Evolutionary conservation across 768 basidiomycete genomes (phyloP).

Genomic region (Serpula lacrymans): DNA sequence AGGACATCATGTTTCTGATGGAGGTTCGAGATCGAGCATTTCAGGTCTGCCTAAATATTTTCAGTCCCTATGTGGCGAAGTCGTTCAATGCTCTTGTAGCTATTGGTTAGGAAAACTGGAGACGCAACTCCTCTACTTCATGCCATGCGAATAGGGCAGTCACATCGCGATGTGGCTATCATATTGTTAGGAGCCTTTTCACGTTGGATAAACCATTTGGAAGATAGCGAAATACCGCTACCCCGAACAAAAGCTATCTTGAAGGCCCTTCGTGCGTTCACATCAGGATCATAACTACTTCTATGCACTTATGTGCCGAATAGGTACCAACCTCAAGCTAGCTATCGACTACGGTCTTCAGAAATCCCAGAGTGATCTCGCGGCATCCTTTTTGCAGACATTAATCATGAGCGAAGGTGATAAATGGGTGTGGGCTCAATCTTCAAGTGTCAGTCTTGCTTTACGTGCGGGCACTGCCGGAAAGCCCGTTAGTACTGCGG

Average conservation of each 20-base stretch:
- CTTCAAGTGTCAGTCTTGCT: slow-evolving; percentile 64
- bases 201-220: slow-evolving; percentile 85
- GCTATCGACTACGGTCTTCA: slow-evolving; percentile 89
- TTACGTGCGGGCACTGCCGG: slow-evolving; percentile 64
- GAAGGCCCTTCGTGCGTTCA: slow-evolving; percentile 69
- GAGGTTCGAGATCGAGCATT: slow-evolving; percentile 79
- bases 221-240: slow-evolving; percentile 72
- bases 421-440: slow-evolving; percentile 76
- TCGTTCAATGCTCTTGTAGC: slow-evolving; percentile 30
- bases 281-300: slow-evolving; percentile 69
- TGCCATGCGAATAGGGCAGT: slow-evolving; percentile 76
- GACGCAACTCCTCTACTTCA: slow-evolving; percentile 88
- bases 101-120: slow-evolving; percentile 81
- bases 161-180: slow-evolving; percentile 82
- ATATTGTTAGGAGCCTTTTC: slow-evolving; percentile 87
- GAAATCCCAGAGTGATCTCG: slow-evolving; percentile 76
- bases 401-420: slow-evolving; percentile 97
- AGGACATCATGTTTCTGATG: slow-evolving; percentile 81
- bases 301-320: slow-evolving; percentile 65
- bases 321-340: slow-evolving; percentile 82
- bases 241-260: slow-evolving; percentile 67
- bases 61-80: not conserved
- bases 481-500: slow-evolving; percentile 73
- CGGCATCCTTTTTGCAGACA: slow-evolving; percentile 91
- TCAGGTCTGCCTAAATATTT: slow-evolving; percentile 49